These are phyloP conservation scores for Linnemannia hyalina DNA, from an alignment of 192 early-diverging fungal genomes.

Conservation along the genomic window DNA sequence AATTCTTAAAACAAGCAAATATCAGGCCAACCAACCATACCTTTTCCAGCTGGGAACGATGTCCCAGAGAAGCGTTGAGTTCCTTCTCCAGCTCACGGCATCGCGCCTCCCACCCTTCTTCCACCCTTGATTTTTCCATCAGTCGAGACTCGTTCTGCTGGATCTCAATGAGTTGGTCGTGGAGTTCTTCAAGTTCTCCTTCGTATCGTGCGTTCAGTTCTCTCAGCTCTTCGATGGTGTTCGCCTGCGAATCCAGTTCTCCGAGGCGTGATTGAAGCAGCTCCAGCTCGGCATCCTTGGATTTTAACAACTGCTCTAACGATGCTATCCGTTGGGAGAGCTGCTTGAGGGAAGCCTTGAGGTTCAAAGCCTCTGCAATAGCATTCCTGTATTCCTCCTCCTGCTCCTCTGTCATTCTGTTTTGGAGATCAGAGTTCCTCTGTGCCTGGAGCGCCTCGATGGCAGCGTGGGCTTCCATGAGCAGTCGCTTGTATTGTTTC, in stretches of 20 bases:
- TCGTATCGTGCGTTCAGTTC: constrained; percentile 22
- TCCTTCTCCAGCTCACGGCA: constrained; percentile 40
- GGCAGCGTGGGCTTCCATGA: constrained; percentile 60
- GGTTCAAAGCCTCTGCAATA: constrained; percentile 20
- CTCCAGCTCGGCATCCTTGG: constrained; percentile 23
- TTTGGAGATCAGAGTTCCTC: constrained; percentile 49
- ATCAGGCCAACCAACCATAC: not conserved
- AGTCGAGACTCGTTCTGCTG: constrained; percentile 35
- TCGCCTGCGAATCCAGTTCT: constrained; percentile 22
- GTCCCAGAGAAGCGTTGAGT: constrained; percentile 23
- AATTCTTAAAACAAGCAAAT: not conserved
- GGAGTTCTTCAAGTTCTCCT: constrained; percentile 26
- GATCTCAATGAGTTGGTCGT: constrained; percentile 15
- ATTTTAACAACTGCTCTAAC: constrained; percentile 4
- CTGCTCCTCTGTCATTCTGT: constrained; percentile 60
- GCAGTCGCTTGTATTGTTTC: constrained; percentile 62
- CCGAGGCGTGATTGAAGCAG: constrained; percentile 13
- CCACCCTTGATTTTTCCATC: constrained; percentile 31
- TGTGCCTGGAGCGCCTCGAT: constrained; percentile 60
- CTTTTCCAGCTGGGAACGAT: constrained; percentile 38
- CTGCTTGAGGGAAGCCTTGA: constrained; percentile 19
- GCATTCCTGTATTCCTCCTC: constrained; percentile 48
- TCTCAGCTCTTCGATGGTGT: constrained; percentile 14
- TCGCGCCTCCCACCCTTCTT: constrained; percentile 40
- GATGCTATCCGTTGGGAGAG: constrained; percentile 14